phyloP scores from a whole-genome alignment of 176 grass and related monocot genomes.

The Triticum monococcum region DNA sequence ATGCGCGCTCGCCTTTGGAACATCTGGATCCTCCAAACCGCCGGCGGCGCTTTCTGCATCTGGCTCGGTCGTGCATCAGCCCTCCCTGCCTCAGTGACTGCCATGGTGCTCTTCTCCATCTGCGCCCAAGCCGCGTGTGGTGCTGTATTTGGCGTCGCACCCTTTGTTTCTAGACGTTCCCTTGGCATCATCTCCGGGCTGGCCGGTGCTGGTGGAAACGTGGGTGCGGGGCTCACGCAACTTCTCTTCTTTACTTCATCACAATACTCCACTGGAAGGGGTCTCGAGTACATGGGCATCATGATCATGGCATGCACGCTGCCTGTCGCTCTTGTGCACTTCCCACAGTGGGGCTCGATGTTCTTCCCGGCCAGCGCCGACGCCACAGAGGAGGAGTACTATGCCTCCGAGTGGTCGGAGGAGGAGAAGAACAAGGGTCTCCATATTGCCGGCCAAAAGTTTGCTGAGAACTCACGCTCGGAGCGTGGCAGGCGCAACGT shows the following conservation, averaged over 20 bases:
- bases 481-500: not conserved
- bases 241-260: not conserved
- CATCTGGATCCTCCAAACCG: constrained; percentile 84
- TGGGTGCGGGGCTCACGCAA: not conserved
- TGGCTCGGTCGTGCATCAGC: constrained; percentile 56
- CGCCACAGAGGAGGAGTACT: not conserved
- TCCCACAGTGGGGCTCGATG: not conserved
- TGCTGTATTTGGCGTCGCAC: constrained; percentile 71
- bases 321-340: not conserved
- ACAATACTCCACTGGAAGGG: not conserved
- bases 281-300: constrained; percentile 23
- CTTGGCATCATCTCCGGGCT: not conserved
- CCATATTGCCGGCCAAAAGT: not conserved
- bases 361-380: not conserved
- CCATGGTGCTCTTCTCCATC: constrained; percentile 81
- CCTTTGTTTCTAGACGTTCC: constrained; percentile 54
- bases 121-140: constrained; percentile 77
- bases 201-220: not conserved
- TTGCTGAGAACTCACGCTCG: not conserved
- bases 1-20: constrained; percentile 86
- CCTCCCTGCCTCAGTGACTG: constrained; percentile 45
- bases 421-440: not conserved
- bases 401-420: not conserved
- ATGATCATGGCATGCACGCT: not conserved
- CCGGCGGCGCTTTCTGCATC: constrained; percentile 74